A percentile compares a stretch with the other conserved stretches of the same genome.
Evolutionary conservation across 1,284 basidiomycete genomes (phyloP).

Genomic region (Sporisorium sorghi): DNA sequence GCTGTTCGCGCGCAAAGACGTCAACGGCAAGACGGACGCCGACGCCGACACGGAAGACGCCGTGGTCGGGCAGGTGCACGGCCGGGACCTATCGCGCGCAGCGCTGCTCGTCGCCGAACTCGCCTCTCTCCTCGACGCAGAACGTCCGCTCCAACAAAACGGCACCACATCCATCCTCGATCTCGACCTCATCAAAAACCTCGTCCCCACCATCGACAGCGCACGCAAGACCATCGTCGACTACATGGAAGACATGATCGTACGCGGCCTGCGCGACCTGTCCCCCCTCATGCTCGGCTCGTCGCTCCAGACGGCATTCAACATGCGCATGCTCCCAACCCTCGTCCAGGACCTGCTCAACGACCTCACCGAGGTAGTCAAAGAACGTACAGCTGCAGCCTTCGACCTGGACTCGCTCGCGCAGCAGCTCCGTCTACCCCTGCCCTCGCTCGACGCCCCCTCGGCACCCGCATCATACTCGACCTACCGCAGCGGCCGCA

Average conservation of each 20-base stretch:
- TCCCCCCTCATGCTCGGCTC: conserved; percentile 79
- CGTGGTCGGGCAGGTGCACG: conserved; percentile 42
- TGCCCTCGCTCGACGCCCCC: conserved; percentile 16
- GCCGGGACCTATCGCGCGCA: conserved; percentile 50
- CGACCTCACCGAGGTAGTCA: conserved; percentile 86
- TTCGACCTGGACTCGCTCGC: conserved; percentile 89
- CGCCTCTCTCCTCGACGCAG: conserved; percentile 10
- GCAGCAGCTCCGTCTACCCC: conserved; percentile 75
- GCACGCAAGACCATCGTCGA: conserved; percentile 48
- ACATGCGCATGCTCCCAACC: conserved; percentile 83
- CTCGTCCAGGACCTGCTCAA: conserved; percentile 83
- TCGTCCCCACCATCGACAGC: conserved; percentile 39
- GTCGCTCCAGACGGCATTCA: conserved; percentile 92
- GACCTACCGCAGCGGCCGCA: conserved; percentile 24
- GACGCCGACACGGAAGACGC: conserved; percentile 34
- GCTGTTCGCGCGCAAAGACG: conserved; percentile 22
- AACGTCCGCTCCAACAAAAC: background rate
- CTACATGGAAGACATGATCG: conserved; percentile 64
- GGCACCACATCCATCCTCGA: conserved; percentile 60
- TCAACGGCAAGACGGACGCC: background rate
- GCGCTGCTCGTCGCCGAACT: conserved; percentile 51
- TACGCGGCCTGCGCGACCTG: conserved; percentile 56
- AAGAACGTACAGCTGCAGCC: conserved; percentile 79
- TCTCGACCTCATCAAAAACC: conserved; percentile 39
- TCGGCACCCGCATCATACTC: conserved; percentile 7